Evolutionary conservation across 2,329 filamentous ascomycete genomes (phyloP).

Genomic region (Mollisiaceae sp.): DNA sequence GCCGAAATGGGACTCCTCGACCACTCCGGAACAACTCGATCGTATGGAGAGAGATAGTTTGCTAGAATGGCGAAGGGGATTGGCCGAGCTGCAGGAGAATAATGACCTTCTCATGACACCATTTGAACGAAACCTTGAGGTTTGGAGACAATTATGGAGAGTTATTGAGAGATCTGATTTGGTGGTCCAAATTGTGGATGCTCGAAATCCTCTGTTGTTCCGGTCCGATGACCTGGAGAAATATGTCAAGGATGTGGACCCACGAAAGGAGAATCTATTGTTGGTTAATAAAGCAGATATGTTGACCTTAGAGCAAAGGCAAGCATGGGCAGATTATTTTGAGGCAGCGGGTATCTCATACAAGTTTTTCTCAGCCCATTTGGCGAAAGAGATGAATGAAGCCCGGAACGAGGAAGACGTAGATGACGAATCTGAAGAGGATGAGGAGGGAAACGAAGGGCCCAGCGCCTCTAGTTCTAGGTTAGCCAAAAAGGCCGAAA

Average conservation of each 20-base stretch:
- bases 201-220: conserved; percentile 91
- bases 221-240: conserved; percentile 89
- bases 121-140: conserved; percentile 95
- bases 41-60: conserved; percentile 78
- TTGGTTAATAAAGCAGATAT: conserved; percentile 99
- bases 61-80: conserved; percentile 83
- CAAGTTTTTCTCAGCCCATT: conserved; percentile 92
- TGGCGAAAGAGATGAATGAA: conserved; percentile 91
- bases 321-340: conserved; percentile 86
- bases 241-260: conserved; percentile 92
- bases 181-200: conserved; percentile 97
- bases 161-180: conserved; percentile 97
- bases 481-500: conserved; percentile 45
- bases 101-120: conserved; percentile 96
- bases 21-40: conserved; percentile 84
- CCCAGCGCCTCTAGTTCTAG: conserved; percentile 29
- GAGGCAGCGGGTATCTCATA: conserved; percentile 81
- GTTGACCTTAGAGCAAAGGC: conserved; percentile 88
- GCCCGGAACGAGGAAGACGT: conserved; percentile 60
- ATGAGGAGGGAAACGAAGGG: conserved; percentile 40
- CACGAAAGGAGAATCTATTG: conserved; percentile 86
- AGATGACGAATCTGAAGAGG: conserved; percentile 37
- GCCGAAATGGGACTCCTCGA: conserved; percentile 85
- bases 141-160: conserved; percentile 97
- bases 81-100: conserved; percentile 92